Base-by-base conservation (phyloP, 2,329 filamentous ascomycete species). In the Fusarium annulatum region DNA sequence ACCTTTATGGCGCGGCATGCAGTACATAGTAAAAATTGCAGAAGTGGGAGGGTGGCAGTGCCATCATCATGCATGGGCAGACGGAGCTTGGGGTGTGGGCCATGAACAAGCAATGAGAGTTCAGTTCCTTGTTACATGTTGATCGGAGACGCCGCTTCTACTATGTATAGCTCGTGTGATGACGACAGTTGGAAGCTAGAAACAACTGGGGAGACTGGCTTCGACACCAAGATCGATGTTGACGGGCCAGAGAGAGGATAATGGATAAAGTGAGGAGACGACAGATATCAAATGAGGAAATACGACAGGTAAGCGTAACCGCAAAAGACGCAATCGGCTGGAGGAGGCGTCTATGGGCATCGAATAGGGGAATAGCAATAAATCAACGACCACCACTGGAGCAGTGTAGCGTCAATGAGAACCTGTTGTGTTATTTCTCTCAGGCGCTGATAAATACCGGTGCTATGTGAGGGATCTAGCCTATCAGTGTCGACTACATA, bases 11-110 rank as follows among this genome's bases (percentile, higher is more conserved):
- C 33, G 36, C 51, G 34, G 51, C 58, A 51, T 52, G 59, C 28
- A 52, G 58, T 33, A 33, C 30, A 33, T 33, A 33, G 30, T 64
- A 71, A 48, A 64, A 67, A 67, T 57, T 68, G 71, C 43, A 61
- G 67, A 74, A 48, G 67, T 59, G 59, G 67, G 64, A 74, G 61
- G 57, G 71, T 73, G 71, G 71, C 71, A 73, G 71, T 74, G 71
- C 67, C 62, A 60, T 71, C 51, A 55, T 67, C 61, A 58, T 71
- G 71, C 69, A 71, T 74, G 60, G 58, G 57, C 62, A 72, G 41
- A 65, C 70, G 70, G 69, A 72, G 64, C 69, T 67, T 52, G 64
- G 58, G 61, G 71, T 68, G 71, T 74, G 67, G 71, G 64, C 62
- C 71, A 62, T 38, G 60, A 45, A 57, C 53, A 62, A 57, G 67